Evolutionary conservation across 805 yeast species (phyloP), one percentile per base, ranked within the genome.

Genomic region (Candida vaughaniae): DNA sequence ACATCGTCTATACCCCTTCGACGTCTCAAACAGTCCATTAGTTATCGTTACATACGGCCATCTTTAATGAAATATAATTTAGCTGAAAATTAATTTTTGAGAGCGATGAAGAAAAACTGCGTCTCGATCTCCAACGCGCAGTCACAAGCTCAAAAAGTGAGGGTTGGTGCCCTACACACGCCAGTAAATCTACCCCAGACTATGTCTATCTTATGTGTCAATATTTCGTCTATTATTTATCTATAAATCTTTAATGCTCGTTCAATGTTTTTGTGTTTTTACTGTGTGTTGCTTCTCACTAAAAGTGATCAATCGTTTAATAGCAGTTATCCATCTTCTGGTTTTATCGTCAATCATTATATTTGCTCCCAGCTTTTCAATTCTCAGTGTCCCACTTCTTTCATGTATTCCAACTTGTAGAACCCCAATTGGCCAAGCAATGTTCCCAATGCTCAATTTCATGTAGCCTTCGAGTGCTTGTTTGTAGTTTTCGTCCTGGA

Each of bases 341-440:
- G 93, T 83, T 27, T 61, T 62, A 38, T 86, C 95, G 53, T 83
- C 86, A 37, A 78, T 76, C 89, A 87, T 82, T 22, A 88, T 82
- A 54, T 84, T 85, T 10, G 93, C 81, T 19, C 67, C 64, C 41
- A 56, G 56, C 29, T 53, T 50, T 31, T 69, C 69, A 22, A 82
- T 73, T 46, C 74, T 76, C 39, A 71, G 68, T 35, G 76, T 80
- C 1, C 84, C 80, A 38, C 80, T 75, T 42, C 95, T 64, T 8
- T 80, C 81, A 55, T 87, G 96, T 40, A 88, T 85, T 33, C 93
- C 88, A 11, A 88, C 83, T 39, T 77, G 77, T 6, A 78, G 66
- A 10, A 88, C 85, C 18, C 96, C 96, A 46, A 87, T 83, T 2
- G 96, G 96, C 95, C 95, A 88, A 4, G 93, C 90, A 2, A 84